A percentile compares a stretch with the other conserved stretches of the same genome.
phyloP scores from a whole-genome alignment of 176 grass and related monocot genomes.

The Phyllostachys edulis region DNA sequence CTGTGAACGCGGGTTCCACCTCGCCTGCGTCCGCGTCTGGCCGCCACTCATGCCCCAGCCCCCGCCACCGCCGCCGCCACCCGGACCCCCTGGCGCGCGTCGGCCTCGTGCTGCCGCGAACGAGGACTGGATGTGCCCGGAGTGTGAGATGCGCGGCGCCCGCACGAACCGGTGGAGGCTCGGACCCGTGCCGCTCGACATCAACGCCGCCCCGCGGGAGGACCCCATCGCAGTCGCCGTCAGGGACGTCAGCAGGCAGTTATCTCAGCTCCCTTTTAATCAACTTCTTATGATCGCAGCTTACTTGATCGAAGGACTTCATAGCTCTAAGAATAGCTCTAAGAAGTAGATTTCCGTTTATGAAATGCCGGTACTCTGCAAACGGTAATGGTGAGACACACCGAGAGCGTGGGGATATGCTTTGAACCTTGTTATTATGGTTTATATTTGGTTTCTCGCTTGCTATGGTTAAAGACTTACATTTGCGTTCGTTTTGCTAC shows the following conservation, averaged over 20 bases:
- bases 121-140: conserved; percentile 87
- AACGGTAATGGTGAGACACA: background rate
- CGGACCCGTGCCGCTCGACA: conserved; percentile 59
- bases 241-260: conserved; percentile 49
- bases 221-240: conserved; percentile 26
- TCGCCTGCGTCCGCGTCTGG: conserved; percentile 57
- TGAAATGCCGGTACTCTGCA: background rate
- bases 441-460: conserved; percentile 10
- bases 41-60: conserved; percentile 24
- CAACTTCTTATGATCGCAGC: background rate
- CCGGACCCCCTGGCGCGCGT: conserved; percentile 34
- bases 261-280: conserved; percentile 26
- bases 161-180: conserved; percentile 68
- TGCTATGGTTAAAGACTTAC: conserved; percentile 11
- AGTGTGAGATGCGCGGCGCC: conserved; percentile 67
- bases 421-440: conserved; percentile 21
- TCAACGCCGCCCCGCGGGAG: conserved; percentile 78
- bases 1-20: conserved; percentile 88
- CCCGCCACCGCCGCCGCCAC: conserved; percentile 26
- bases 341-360: background rate
- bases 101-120: conserved; percentile 32
- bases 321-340: background rate
- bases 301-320: background rate
- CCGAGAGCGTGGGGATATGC: background rate
- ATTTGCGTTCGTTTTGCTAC: conserved; percentile 21